Evolutionary conservation across 2,329 filamentous ascomycete genomes (phyloP).

Genomic region (Aureobasidium vineae): DNA sequence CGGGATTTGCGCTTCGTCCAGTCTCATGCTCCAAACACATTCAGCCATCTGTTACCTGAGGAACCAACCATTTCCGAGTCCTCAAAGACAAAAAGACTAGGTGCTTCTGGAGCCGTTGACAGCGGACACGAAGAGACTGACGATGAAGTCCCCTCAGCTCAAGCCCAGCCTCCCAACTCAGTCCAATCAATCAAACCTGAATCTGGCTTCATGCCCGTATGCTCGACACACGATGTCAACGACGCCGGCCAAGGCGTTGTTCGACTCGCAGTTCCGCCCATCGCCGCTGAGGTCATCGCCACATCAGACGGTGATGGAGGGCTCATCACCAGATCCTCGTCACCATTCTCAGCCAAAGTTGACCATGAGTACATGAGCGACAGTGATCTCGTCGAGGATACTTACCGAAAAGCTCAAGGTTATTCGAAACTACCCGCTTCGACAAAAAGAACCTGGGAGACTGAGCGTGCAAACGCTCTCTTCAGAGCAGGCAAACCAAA

Average conservation of each 20-base stretch:
- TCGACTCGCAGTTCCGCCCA: background rate
- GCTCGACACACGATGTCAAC: no score
- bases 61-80: background rate
- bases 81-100: background rate
- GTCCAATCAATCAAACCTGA: background rate
- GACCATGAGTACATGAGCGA: conserved; percentile 15
- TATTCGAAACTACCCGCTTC: background rate
- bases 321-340: background rate
- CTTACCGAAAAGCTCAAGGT: background rate
- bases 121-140: background rate
- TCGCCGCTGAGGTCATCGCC: background rate
- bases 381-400: conserved; percentile 1
- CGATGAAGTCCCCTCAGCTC: background rate
- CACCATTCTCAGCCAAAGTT: background rate
- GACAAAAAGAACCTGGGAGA: background rate
- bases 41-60: background rate
- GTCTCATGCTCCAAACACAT: background rate
- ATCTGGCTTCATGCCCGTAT: no score
- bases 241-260: background rate
- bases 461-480: background rate
- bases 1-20: background rate
- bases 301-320: background rate
- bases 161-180: background rate
- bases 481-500: background rate
- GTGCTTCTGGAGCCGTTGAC: background rate